phyloP scores from a whole-genome alignment of 2,329 filamentous ascomycete genomes.

The Penicillium sp. region DNA sequence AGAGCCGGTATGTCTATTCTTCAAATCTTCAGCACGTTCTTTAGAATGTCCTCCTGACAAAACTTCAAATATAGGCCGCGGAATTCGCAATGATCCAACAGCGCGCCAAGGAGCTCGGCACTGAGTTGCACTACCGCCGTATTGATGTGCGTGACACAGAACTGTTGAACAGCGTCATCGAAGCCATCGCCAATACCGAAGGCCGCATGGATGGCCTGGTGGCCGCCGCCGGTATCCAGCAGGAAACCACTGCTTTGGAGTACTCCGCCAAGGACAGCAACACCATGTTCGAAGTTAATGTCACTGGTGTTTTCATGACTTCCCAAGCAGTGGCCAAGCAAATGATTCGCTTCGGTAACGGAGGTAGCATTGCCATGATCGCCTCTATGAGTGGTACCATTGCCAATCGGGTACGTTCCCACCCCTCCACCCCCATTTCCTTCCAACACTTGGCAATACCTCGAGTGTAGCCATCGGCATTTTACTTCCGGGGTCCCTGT shows the following conservation, averaged over 20 bases:
- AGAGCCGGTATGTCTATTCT: conserved; percentile 32
- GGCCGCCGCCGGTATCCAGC: conserved; percentile 70
- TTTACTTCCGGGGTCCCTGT: background rate
- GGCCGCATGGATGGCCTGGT: conserved; percentile 78
- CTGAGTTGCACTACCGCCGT: conserved; percentile 70
- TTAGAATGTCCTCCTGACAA: background rate
- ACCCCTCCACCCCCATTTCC: background rate
- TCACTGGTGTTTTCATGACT: conserved; percentile 64
- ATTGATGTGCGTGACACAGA: conserved; percentile 76
- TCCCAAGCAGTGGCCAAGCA: conserved; percentile 64
- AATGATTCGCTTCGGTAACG: conserved; percentile 61
- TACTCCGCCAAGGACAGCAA: conserved; percentile 66
- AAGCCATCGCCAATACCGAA: conserved; percentile 67
- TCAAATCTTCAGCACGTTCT: background rate
- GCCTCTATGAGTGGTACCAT: conserved; percentile 63
- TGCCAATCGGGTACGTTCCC: conserved; percentile 51
- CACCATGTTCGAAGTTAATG: conserved; percentile 62
- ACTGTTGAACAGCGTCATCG: conserved; percentile 66
- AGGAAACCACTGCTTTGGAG: conserved; percentile 79
- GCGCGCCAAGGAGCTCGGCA: conserved; percentile 65
- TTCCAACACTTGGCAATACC: background rate
- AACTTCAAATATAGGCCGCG: conserved; percentile 35
- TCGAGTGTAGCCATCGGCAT: background rate
- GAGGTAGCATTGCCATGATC: conserved; percentile 63
- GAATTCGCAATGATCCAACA: conserved; percentile 67